phyloP scores from a whole-genome alignment of 768 basidiomycete species.

The Pleurotus sapidus region DNA sequence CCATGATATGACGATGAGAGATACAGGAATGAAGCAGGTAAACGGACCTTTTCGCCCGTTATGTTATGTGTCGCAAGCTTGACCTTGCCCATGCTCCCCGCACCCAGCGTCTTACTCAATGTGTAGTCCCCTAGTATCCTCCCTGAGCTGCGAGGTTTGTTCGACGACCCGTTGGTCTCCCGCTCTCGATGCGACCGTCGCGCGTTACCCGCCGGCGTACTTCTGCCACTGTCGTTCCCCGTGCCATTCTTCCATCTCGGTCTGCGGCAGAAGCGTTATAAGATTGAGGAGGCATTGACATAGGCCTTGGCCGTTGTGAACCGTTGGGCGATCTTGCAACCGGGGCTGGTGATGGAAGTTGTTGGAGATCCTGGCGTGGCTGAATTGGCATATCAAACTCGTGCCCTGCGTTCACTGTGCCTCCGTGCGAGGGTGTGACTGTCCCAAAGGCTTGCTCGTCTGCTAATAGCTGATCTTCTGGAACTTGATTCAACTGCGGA shows the following conservation, averaged over 20 bases:
- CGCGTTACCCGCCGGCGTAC: slow-evolving; percentile 2
- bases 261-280: slow-evolving; percentile 21
- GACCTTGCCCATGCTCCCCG: slow-evolving; percentile 99
- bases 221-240: slow-evolving; percentile 2
- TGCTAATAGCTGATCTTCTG: slow-evolving; percentile 1
- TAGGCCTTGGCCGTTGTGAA: slow-evolving; percentile 54
- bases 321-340: slow-evolving; percentile 23
- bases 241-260: slow-evolving; percentile 1
- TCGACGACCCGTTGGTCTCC: slow-evolving; percentile 12
- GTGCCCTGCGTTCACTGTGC: slow-evolving; percentile 50
- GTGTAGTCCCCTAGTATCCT: slow-evolving; percentile 91
- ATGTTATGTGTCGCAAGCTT: slow-evolving; percentile 89
- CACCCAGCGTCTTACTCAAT: slow-evolving; percentile 94
- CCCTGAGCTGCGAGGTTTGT: slow-evolving; percentile 37
- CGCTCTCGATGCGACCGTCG: slow-evolving; percentile 2
- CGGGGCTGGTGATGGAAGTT: slow-evolving; percentile 22
- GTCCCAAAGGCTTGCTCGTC: slow-evolving; percentile 20
- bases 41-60: slow-evolving; percentile 86
- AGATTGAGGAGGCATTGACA: slow-evolving; percentile 74
- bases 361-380: slow-evolving; percentile 29
- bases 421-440: slow-evolving; percentile 51
- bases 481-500: slow-evolving; percentile 8
- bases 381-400: slow-evolving; percentile 64
- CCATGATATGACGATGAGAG: not conserved
- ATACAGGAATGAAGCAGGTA: slow-evolving; percentile 5